Percentiles rank a stretch among this genome's conserved stretches.
Evolutionary conservation across 2,329 filamentous ascomycete genomes (phyloP).

Genomic region (Purpureocillium takamizusanense): DNA sequence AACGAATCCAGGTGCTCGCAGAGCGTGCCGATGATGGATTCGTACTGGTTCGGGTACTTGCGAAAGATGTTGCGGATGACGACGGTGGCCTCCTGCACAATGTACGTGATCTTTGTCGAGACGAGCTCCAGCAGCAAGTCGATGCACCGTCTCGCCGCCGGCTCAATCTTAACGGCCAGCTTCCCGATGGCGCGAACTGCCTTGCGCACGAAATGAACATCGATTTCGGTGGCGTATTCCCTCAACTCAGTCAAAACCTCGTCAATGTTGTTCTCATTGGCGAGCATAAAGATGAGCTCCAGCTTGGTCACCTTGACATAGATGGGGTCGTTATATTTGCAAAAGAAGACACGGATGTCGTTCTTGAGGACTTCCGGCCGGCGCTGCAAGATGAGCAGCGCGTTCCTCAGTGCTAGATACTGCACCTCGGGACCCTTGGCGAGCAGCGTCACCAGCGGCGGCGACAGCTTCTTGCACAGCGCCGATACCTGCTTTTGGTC

Average conservation of each 20-base stretch:
- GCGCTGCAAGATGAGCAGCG: constrained; percentile 84
- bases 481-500: constrained; percentile 82
- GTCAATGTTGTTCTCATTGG: constrained; percentile 88
- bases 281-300: constrained; percentile 98
- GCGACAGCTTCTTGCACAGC: constrained; percentile 86
- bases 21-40: constrained; percentile 90
- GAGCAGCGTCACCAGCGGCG: constrained; percentile 85
- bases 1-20: constrained; percentile 95
- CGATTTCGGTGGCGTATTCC: constrained; percentile 97
- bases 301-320: constrained; percentile 99
- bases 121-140: constrained; percentile 87
- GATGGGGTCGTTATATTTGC: constrained; percentile 99
- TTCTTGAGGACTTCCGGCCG: constrained; percentile 89
- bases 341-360: constrained; percentile 98
- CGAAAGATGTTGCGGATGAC: constrained; percentile 99
- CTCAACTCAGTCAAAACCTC: constrained; percentile 89
- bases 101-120: constrained; percentile 96
- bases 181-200: constrained; percentile 96
- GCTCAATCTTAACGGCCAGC: constrained; percentile 96
- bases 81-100: constrained; percentile 96
- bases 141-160: constrained; percentile 83
- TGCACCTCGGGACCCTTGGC: constrained; percentile 98
- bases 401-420: constrained; percentile 89
- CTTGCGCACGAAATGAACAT: constrained; percentile 97
- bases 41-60: constrained; percentile 98